Base-by-base conservation (phyloP, 495 filamentous ascomycete genomes). In the Poronia punctata region DNA sequence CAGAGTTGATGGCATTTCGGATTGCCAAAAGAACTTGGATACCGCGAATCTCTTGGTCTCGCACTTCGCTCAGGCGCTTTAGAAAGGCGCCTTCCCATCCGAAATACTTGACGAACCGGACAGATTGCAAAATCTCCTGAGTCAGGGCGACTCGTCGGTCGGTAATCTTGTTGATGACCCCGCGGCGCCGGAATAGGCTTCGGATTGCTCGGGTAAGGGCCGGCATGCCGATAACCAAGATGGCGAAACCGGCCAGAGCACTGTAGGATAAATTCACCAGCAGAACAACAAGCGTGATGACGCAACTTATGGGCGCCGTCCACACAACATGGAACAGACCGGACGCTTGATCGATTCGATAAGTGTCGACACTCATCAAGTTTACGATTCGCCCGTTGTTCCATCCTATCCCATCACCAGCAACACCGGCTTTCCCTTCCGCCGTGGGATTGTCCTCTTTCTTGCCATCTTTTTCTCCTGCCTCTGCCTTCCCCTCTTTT, bases 31-130 rank as follows among this genome's bases (percentile, higher is more conserved):
- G 59, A 10, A 86, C 65, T 51, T 93, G 88, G 36, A 95, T 86
- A 4, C 79, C 74, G 9, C 67, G 60, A 50, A 97, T 85, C 56
- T 97, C 90, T 30, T 70, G 70, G 20, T 65, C 67, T 31, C 90
- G 78, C 37, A 90, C 83, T 14, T 78, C 69, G 34, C 73, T 69
- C 7, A 97, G 68, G 12, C 88, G 77, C n/a, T 72, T 66, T 4
- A 95, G 66, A 57, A 97, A 97, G 32, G 81, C 79, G 23, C 71
- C 79, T 53, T 97, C 90, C 90, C 90, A 97, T 6, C 86, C 90
- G 56, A 95, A 96, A 62, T 76, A 95, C 60, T 97, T 97, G 58
- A 97, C 88, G 52, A 97, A 96, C 12, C 88, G 76, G 31, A 95
- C 89, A 1, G 83, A 83, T 44, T 88, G 82, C 15, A 97, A 58